Percentiles rank a stretch among this genome's conserved stretches.
Evolutionary conservation across 768 basidiomycete genomes (phyloP).

Genomic region (Tylopilus sp.): DNA sequence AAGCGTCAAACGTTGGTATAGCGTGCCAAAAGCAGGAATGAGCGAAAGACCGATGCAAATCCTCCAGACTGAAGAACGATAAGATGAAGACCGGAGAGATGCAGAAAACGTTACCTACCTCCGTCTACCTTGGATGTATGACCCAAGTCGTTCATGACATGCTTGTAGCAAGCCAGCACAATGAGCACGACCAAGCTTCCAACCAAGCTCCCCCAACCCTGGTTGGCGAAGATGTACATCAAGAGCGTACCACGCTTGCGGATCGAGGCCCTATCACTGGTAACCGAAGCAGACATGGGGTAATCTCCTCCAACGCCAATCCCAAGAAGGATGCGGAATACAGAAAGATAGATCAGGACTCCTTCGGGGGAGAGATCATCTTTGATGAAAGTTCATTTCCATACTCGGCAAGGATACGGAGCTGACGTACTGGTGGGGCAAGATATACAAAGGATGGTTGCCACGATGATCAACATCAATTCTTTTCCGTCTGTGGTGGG

Average conservation of each 20-base stretch:
- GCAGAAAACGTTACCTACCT: constrained; percentile 38
- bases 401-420: not conserved
- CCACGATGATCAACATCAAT: constrained; percentile 75
- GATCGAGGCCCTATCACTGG: constrained; percentile 62
- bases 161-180: constrained; percentile 60
- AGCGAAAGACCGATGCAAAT: constrained; percentile 73
- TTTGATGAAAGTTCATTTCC: constrained; percentile 12
- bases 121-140: constrained; percentile 68
- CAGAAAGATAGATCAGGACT: constrained; percentile 57
- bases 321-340: constrained; percentile 72
- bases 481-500: constrained; percentile 61
- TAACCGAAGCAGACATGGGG: constrained; percentile 70
- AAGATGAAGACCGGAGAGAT: not conserved
- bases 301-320: constrained; percentile 81
- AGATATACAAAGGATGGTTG: constrained; percentile 66
- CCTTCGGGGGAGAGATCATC: constrained; percentile 48
- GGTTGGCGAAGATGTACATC: constrained; percentile 73
- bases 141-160: constrained; percentile 55
- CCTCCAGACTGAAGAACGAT: constrained; percentile 52
- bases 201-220: constrained; percentile 73
- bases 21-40: constrained; percentile 67
- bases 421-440: constrained; percentile 51
- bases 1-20: constrained; percentile 73
- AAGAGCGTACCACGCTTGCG: constrained; percentile 70
- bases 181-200: constrained; percentile 63